Evolutionary conservation across 306 rosid genomes (phyloP), one percentile per base, ranked within the genome.

Genomic region (Argentina anserina): DNA sequence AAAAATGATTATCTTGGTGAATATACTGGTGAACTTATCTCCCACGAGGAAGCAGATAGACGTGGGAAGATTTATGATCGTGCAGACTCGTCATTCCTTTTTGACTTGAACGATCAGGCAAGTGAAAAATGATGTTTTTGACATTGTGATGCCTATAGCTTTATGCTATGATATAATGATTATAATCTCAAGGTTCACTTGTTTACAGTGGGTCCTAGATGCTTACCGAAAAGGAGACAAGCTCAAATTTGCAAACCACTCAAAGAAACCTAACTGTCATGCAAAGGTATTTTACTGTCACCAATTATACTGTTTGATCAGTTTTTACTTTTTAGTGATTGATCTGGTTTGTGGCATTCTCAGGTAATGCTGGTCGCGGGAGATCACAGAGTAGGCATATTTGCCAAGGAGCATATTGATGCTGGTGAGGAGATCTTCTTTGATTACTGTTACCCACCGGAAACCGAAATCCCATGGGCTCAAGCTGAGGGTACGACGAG

Each of bases 211-310:
- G 50, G 98, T 94, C 82, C 92, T 94, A 33, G 98, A 94, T 81
- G 98, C 98, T 68, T 91, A 91, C 72, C 94, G 98, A 78, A 94
- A 91, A 87, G 98, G 98, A 67, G 96, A 94, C 88, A 91, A 94
- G 86, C 88, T 94, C 77, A 94, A 94, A 83, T 94, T 94, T 75
- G 98, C 98, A 8, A 94, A 94, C 83, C 98, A 94, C 88, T 94
- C 97, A 3, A 87, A 96, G 43, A 91, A 89, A 58, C 98, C 98
- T 21, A 94, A 94, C 84, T 94, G 98, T 79, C 87, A 91, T 20
- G 97, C 98, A 29, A 94, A 91, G 96, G 97, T 89, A 71, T 71
- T 79, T 37, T 28, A 40, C 55, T 64, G 65, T 76, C 64, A 12
- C 56, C 11, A 12, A 46, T 69, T 55, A 31, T 49, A n/a, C 74